phyloP scores from a whole-genome alignment of 2,329 filamentous ascomycete genomes.

The Colletotrichum zoysiae region DNA sequence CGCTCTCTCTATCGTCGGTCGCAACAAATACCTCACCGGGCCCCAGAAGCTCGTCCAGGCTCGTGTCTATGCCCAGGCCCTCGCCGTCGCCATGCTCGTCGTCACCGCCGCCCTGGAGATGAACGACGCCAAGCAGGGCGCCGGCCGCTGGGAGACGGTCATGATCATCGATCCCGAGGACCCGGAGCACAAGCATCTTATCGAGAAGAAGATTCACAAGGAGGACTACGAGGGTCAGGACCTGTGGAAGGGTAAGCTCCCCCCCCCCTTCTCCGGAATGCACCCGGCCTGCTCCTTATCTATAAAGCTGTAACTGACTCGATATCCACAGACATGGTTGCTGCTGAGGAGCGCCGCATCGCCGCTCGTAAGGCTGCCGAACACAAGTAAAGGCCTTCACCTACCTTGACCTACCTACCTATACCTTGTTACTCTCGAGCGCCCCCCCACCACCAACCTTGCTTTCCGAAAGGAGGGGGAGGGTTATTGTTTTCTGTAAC shows the following conservation, averaged over 20 bases:
- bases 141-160: constrained; percentile 86
- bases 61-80: constrained; percentile 91
- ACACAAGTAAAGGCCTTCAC: constrained; percentile 16
- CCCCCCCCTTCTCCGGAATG: neutral
- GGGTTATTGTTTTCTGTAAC: neutral
- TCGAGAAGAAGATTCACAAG: constrained; percentile 90
- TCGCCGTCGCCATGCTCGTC: constrained; percentile 87
- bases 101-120: constrained; percentile 86
- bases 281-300: neutral
- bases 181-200: constrained; percentile 83
- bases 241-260: constrained; percentile 83
- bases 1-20: constrained; percentile 80
- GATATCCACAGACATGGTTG: constrained; percentile 77
- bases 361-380: constrained; percentile 51
- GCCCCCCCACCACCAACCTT: neutral
- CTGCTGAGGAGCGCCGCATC: constrained; percentile 77
- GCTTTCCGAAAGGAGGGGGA: neutral
- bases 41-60: constrained; percentile 94
- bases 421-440: neutral
- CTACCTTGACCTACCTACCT: neutral
- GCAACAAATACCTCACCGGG: constrained; percentile 79
- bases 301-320: constrained; percentile 19
- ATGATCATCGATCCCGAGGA: constrained; percentile 85
- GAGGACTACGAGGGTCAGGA: constrained; percentile 91
- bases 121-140: constrained; percentile 79